Conservation (phyloP, 495 filamentous ascomycete species). For the Penicillium subrubescens region DNA sequence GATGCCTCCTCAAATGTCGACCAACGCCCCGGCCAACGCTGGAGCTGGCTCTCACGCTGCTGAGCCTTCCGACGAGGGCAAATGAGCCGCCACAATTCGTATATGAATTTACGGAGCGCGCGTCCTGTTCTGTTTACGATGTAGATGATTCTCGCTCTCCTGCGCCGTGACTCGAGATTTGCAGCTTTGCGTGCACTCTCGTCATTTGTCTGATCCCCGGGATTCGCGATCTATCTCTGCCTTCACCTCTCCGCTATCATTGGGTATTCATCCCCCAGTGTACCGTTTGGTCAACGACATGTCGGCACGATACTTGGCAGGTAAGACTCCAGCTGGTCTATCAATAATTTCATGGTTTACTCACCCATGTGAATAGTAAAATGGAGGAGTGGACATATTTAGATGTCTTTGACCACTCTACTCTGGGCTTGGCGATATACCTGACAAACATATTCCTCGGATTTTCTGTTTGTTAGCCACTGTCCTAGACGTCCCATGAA, state of each 20-base stretch:
- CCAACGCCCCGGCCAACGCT: slow-evolving; percentile 43
- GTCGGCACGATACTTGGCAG: slow-evolving; percentile 12
- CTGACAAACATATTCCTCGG: slow-evolving; percentile 1
- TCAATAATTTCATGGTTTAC: background rate
- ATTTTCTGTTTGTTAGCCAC: slow-evolving; percentile 5
- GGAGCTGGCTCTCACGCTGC: slow-evolving; percentile 40
- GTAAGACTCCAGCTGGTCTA: background rate
- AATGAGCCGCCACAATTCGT: slow-evolving; percentile 47
- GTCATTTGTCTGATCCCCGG: slow-evolving; percentile 1
- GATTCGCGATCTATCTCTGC: background rate
- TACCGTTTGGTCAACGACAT: slow-evolving; percentile 9
- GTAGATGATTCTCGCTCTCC: slow-evolving; percentile 5
- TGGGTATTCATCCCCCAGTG: background rate
- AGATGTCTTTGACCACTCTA: slow-evolving; percentile 14
- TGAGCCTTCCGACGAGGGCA: slow-evolving; percentile 55
- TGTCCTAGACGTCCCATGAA: slow-evolving; percentile 5
- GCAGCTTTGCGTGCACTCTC: slow-evolving; percentile 1
- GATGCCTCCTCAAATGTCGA: slow-evolving; percentile 47
- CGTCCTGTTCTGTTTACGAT: slow-evolving; percentile 15
- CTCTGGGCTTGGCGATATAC: slow-evolving; percentile 2
- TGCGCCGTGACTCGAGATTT: slow-evolving; percentile 4
- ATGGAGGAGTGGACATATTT: slow-evolving; percentile 13
- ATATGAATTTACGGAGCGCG: slow-evolving; percentile 8
- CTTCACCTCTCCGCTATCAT: slow-evolving; percentile 1
- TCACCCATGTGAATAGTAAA: slow-evolving; percentile 2